Evolutionary conservation across 2,329 filamentous ascomycete genomes (phyloP), one percentile per base, ranked within the genome.

Genomic region (Cylindrodendrum hubeiense): DNA sequence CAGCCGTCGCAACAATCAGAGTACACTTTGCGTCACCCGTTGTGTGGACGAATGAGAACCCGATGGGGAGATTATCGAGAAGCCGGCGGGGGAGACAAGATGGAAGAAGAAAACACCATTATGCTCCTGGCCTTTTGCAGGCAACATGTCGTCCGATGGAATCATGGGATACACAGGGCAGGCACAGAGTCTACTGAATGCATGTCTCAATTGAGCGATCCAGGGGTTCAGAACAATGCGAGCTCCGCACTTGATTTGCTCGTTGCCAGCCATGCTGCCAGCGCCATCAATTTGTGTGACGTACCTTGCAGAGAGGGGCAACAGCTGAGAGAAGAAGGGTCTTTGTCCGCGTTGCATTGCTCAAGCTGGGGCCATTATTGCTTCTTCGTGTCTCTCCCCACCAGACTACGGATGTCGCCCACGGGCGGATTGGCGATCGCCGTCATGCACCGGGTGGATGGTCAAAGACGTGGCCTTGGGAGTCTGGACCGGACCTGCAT

Each of bases 61-160:
- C n/a, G n/a, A n/a, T n/a, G n/a, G n/a, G n/a, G n/a, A n/a, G 28
- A 21, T 33, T 33, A 9, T n/a, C 12, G 37, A 46, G 39, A 17
- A 21, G 6, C 19, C 21, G 26, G 47, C 26, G 24, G n/a, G 34
- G 34, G 50, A 33, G 51, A 3, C 5, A 33, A 39, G 24, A 50
- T 21, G 46, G 19, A 44, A 57, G 28, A 30, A 33, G 12, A 46
- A 44, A 50, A 41, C 34, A 13, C 24, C 55, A 51, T 58, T 22
- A 58, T 60, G 56, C 46, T 53, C 41, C 15, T 17, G 57, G 47
- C 39, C 19, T 30, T 50, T 44, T 26, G 49, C 57, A 53, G 21
- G 19, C 17, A 8, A 47, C 33, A 13, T 28, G 13, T 44, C 5
- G 21, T 6, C 37, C 37, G 15, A 39, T 39, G 15, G 17, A 17